These are phyloP conservation scores for Colletotrichum aenigma DNA, from an alignment of 2,329 filamentous ascomycete species.

Conservation along the genomic window DNA sequence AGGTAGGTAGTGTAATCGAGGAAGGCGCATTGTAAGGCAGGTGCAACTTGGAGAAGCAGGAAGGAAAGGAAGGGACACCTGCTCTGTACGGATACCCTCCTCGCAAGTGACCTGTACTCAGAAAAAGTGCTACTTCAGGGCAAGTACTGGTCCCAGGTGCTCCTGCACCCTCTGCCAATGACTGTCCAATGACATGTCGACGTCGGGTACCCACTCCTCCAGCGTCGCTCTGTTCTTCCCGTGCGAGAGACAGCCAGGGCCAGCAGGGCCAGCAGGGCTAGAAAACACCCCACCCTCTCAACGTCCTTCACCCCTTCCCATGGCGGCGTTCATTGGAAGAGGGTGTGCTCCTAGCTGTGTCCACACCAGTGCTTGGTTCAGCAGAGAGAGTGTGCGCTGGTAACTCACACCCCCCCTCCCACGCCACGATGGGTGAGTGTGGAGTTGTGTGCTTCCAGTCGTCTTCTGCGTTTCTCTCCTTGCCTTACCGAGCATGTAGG, in stretches of 20 bases:
- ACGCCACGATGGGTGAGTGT: not conserved
- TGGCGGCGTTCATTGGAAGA: not conserved
- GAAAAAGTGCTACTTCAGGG: not conserved
- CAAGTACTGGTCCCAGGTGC: not conserved
- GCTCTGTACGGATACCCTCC: not conserved
- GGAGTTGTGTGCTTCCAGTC: not conserved
- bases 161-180: not conserved
- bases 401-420: not conserved
- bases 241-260: not conserved
- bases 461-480: not conserved
- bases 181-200: not conserved
- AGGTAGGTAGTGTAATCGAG: not conserved
- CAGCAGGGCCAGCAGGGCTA: conserved; percentile 7
- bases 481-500: not conserved
- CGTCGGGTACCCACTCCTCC: not conserved
- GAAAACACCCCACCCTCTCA: not conserved
- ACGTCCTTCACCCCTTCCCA: not conserved
- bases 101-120: not conserved
- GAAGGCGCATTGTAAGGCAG: not conserved
- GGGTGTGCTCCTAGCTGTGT: not conserved
- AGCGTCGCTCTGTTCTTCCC: conserved; percentile 10
- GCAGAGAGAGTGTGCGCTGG: not conserved
- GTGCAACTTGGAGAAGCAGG: not conserved
- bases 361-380: not conserved
- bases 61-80: not conserved